Percentiles rank a stretch among this genome's conserved stretches.
These are phyloP conservation scores for Canariomyces notabilis DNA, from an alignment of 2,329 filamentous ascomycete genomes.

Conservation along the genomic window DNA sequence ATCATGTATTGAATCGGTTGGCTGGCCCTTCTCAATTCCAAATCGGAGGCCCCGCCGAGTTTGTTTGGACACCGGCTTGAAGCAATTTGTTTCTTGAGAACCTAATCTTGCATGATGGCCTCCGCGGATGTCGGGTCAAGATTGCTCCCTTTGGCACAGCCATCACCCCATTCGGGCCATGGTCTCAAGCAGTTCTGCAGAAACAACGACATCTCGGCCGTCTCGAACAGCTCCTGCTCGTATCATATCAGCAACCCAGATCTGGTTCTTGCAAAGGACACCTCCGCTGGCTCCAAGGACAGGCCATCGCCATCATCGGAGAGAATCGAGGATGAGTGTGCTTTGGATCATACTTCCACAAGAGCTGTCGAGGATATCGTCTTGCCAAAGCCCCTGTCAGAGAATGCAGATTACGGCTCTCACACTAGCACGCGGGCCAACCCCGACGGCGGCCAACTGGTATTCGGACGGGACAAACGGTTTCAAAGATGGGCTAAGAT, in stretches of 20 bases:
- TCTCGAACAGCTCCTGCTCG: not conserved
- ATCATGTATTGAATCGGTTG: slow-evolving; percentile 24
- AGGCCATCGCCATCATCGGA: not conserved
- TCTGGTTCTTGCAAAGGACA: not conserved
- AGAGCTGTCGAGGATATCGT: slow-evolving; percentile 5
- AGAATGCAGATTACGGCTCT: slow-evolving; percentile 13
- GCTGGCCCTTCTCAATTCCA: slow-evolving; percentile 11
- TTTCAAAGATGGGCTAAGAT: slow-evolving; percentile 72
- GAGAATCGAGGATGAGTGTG: slow-evolving; percentile 1
- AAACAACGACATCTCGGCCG: not conserved
- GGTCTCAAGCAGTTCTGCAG: not conserved
- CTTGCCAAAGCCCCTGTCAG: slow-evolving; percentile 16
- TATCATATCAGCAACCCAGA: not conserved
- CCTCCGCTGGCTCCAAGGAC: not conserved
- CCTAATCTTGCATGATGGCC: slow-evolving; percentile 20
- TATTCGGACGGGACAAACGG: slow-evolving; percentile 34
- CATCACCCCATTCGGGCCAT: not conserved
- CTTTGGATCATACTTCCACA: slow-evolving; percentile 14
- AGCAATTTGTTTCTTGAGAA: slow-evolving; percentile 20
- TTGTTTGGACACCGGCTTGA: slow-evolving; percentile 12
- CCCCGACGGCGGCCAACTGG: not conserved
- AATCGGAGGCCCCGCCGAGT: slow-evolving; percentile 6
- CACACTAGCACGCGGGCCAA: not conserved
- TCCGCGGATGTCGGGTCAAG: slow-evolving; percentile 13
- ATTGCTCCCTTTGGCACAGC: slow-evolving; percentile 6